Base-by-base conservation (phyloP, 2,329 filamentous ascomycete genomes). In the Rutstroemia sp. region DNA sequence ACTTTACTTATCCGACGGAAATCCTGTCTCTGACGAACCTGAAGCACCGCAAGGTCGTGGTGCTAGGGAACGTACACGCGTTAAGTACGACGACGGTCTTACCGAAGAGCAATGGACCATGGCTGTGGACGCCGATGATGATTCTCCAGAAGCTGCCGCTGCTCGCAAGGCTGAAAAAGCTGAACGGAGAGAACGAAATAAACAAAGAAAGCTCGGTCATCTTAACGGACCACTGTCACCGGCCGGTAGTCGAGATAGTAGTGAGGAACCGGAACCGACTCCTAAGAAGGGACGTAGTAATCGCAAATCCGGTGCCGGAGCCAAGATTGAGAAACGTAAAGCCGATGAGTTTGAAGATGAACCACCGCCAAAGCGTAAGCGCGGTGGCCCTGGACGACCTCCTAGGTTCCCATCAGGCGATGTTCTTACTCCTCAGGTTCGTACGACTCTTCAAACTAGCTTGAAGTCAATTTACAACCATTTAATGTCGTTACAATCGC, bases 61-160 rank as follows among this genome's bases (percentile, higher is more conserved):
- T 66, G 92, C 92, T 61, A 88, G 94, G 75, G 94, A 99, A 74
- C 86, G 95, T 59, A 96, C 91, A 63, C 86, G 90, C 68, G 92
- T 96, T 67, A 88, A 88, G 71, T 99, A 99, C 65, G 94, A 99
- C 67, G 94, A 99, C 68, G 94, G 95, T 52, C 83, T 99, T 30
- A 97, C 94, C 0, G 95, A 99, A 74, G 94, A 99, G 75, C 95
- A 99, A 72, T 99, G 94, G 94, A 81, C 97, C 51, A 92, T 96
- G 77, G 94, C 94, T 54, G 92, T 99, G 34, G 94, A 99, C 69
- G 92, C 95, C 59, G 92, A 96, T 51, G 94, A 99, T 1, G 94
- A 99, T 69, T 86, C 84, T 0, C 91, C 96, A 30, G 94, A 97
- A 69, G 92, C 90, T 54, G 94, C 94, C 2, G 92, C 95, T 39